Conservation (phyloP, 345 rosid genomes). For the Bretschneidera sinensis region DNA sequence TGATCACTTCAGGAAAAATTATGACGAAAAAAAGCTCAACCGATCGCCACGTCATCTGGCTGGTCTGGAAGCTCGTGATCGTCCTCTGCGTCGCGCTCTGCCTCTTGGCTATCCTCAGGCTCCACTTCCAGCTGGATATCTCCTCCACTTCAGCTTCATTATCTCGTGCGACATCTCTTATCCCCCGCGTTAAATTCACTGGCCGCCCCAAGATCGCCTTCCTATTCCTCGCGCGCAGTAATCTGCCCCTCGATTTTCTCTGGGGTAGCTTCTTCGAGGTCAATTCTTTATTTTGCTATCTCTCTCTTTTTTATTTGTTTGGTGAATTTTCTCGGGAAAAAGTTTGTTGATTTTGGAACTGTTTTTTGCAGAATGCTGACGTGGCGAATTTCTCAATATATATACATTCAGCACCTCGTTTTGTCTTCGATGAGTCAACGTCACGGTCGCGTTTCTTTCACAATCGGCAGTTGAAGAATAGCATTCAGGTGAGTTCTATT, state of each 20-base stretch:
- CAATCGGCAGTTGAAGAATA: constrained; percentile 62
- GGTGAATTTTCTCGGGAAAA: constrained; percentile 2
- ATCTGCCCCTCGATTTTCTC: constrained; percentile 64
- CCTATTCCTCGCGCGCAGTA: constrained; percentile 50
- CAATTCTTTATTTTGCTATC: background rate
- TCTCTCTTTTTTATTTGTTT: background rate
- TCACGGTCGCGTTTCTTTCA: constrained; percentile 68
- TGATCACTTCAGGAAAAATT: constrained; percentile 1
- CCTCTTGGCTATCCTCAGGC: constrained; percentile 41
- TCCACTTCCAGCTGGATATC: constrained; percentile 32
- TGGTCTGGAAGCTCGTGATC: constrained; percentile 59
- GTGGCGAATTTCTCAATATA: constrained; percentile 56
- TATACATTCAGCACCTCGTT: constrained; percentile 77
- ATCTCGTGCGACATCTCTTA: constrained; percentile 33
- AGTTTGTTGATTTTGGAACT: constrained; percentile 1
- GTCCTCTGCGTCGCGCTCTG: constrained; percentile 48
- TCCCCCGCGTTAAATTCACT: constrained; percentile 21
- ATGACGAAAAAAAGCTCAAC: constrained; percentile 51
- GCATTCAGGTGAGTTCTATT: constrained; percentile 47
- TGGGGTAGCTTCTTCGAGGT: constrained; percentile 81
- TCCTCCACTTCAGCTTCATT: constrained; percentile 18
- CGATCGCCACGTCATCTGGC: constrained; percentile 46
- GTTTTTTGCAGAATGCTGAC: constrained; percentile 47
- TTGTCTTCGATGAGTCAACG: constrained; percentile 62
- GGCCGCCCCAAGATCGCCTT: constrained; percentile 64